Evolutionary conservation across 257 asterid species (phyloP).

Genomic region (Petrea volubilis): DNA sequence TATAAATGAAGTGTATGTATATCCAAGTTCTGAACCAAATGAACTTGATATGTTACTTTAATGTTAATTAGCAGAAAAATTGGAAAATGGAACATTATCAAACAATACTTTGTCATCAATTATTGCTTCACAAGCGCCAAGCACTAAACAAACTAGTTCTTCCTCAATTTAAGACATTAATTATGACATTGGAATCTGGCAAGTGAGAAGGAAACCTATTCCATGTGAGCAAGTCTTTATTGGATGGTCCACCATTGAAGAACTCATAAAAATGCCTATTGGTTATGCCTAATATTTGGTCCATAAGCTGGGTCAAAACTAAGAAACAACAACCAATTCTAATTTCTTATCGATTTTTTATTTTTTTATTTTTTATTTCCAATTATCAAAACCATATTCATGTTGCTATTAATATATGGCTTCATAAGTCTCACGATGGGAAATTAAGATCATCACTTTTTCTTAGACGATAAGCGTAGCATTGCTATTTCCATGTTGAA

Average conservation of each 20-base stretch:
- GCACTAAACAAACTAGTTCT: neutral
- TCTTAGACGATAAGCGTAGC: too few species aligned
- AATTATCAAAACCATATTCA: too few species aligned
- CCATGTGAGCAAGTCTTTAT: neutral
- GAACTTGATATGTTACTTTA: neutral
- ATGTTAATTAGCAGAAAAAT: neutral
- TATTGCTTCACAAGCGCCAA: constrained; percentile 7
- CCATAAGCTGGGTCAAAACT: neutral
- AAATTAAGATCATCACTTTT: too few species aligned
- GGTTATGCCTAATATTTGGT: neutral
- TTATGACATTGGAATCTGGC: neutral
- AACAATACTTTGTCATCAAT: neutral
- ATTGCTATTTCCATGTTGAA: too few species aligned
- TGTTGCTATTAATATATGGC: too few species aligned
- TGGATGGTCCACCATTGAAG: constrained; percentile 1
- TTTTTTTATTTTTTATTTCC: too few species aligned
- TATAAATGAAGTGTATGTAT: neutral
- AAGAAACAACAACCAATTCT: neutral
- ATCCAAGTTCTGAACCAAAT: neutral
- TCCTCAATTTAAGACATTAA: neutral
- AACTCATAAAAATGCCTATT: constrained; percentile 5
- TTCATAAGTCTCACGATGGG: too few species aligned
- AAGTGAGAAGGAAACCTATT: neutral
- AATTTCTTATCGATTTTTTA: too few species aligned
- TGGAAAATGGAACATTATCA: neutral